These are phyloP conservation scores for Plenodomus tracheiphilus DNA, from an alignment of 2,329 filamentous ascomycete species.

Conservation along the genomic window DNA sequence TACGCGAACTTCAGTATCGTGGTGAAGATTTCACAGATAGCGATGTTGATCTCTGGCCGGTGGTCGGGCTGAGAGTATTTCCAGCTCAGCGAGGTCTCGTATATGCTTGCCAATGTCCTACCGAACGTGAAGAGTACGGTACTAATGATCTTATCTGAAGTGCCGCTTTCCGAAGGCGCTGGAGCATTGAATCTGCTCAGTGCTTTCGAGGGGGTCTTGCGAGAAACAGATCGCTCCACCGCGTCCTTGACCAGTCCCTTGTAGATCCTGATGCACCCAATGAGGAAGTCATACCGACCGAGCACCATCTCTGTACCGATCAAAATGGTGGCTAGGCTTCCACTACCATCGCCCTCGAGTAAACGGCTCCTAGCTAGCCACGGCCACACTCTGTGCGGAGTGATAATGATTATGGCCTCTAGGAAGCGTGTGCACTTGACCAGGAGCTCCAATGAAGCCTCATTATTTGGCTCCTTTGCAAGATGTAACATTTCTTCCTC, in stretches of 20 bases:
- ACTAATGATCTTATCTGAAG: constrained; percentile 76
- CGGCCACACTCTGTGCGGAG: constrained; percentile 86
- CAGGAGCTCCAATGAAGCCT: constrained; percentile 67
- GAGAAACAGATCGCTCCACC: constrained; percentile 68
- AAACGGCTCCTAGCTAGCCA: constrained; percentile 81
- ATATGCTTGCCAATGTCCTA: constrained; percentile 76
- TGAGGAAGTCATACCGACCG: constrained; percentile 76
- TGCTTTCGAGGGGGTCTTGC: constrained; percentile 61
- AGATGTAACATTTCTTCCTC: constrained; percentile 65
- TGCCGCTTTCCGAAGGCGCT: constrained; percentile 64
- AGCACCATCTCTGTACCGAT: constrained; percentile 79
- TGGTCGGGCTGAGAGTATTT: constrained; percentile 72
- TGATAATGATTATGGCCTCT: constrained; percentile 68
- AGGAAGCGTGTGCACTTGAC: constrained; percentile 82
- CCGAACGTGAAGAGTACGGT: constrained; percentile 73
- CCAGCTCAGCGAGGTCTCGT: constrained; percentile 87
- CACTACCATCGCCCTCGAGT: constrained; percentile 74
- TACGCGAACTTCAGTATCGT: constrained; percentile 73
- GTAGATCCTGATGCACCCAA: constrained; percentile 74
- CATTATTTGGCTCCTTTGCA: constrained; percentile 58
- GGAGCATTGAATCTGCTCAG: constrained; percentile 53
- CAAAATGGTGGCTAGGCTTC: constrained; percentile 76
- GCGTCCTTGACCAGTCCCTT: constrained; percentile 75
- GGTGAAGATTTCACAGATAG: constrained; percentile 70
- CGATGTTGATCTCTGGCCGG: constrained; percentile 68